These are phyloP conservation scores for Coniferiporia weirii DNA, from an alignment of 1,284 basidiomycete genomes.

Conservation along the genomic window DNA sequence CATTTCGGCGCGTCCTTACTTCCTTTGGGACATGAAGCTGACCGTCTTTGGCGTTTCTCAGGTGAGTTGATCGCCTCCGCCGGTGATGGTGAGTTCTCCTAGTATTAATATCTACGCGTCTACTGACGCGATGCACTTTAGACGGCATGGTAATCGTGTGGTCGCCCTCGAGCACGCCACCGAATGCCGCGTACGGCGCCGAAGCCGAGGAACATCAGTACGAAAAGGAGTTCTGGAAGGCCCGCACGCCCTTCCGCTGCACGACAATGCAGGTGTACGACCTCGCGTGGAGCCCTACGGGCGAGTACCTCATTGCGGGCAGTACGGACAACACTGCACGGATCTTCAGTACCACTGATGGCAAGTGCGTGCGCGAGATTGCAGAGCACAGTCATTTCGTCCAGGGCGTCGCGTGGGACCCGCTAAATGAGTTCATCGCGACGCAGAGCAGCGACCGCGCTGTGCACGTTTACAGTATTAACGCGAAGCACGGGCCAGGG, in stretches of 20 bases:
- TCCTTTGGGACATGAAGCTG: neutral
- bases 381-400: slow-evolving; percentile 92
- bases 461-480: slow-evolving; percentile 84
- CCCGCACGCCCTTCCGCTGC: slow-evolving; percentile 82
- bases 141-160: slow-evolving; percentile 98
- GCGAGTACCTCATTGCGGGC: slow-evolving; percentile 90
- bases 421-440: slow-evolving; percentile 89
- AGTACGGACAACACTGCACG: slow-evolving; percentile 95
- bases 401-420: slow-evolving; percentile 96
- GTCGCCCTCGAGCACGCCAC: slow-evolving; percentile 77
- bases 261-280: slow-evolving; percentile 96
- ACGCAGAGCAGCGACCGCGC: slow-evolving; percentile 91
- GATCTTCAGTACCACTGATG: slow-evolving; percentile 75
- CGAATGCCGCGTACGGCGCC: slow-evolving; percentile 69
- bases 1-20: slow-evolving; percentile 1
- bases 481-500: slow-evolving; percentile 57
- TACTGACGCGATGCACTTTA: slow-evolving; percentile 28
- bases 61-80: slow-evolving; percentile 89
- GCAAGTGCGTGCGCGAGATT: slow-evolving; percentile 81
- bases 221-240: slow-evolving; percentile 96
- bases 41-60: slow-evolving; percentile 27
- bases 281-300: slow-evolving; percentile 93
- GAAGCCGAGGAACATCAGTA: slow-evolving; percentile 79
- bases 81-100: slow-evolving; percentile 73
- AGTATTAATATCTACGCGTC: neutral